Percentiles rank a stretch among this genome's conserved stretches.
These are phyloP conservation scores for Fusarium sp. DNA, from an alignment of 2,329 filamentous ascomycete species.

Conservation along the genomic window DNA sequence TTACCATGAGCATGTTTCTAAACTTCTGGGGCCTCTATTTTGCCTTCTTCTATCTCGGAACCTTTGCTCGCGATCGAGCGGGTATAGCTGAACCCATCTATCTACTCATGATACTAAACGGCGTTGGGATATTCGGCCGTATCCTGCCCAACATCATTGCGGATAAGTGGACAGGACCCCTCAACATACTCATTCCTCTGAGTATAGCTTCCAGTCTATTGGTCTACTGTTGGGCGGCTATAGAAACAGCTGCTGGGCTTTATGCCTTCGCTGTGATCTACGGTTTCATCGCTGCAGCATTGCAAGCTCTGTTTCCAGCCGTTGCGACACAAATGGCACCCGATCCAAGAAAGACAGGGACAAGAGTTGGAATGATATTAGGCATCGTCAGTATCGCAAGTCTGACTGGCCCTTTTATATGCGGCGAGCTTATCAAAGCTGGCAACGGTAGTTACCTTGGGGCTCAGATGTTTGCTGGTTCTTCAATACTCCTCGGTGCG, in stretches of 20 bases:
- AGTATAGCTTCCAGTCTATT: constrained; percentile 37
- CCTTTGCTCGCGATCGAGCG: constrained; percentile 55
- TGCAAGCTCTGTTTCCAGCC: constrained; percentile 63
- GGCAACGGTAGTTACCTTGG: constrained; percentile 30
- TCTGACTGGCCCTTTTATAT: constrained; percentile 45
- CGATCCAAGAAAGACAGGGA: constrained; percentile 47
- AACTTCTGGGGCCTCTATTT: constrained; percentile 52
- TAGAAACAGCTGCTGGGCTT: constrained; percentile 38
- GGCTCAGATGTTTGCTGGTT: constrained; percentile 41
- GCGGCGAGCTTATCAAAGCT: constrained; percentile 37
- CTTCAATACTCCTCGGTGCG: constrained; percentile 36
- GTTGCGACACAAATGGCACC: constrained; percentile 56
- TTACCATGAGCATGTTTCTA: constrained; percentile 48
- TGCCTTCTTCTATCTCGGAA: constrained; percentile 61
- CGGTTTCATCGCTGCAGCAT: constrained; percentile 60
- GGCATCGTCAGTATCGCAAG: constrained; percentile 45
- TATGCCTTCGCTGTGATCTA: constrained; percentile 53
- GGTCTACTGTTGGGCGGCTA: constrained; percentile 47
- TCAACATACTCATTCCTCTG: constrained; percentile 61
- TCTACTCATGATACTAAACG: constrained; percentile 60
- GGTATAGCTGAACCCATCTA: constrained; percentile 37
- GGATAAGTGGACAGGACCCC: constrained; percentile 59
- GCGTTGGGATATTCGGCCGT: constrained; percentile 61
- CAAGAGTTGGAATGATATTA: constrained; percentile 51
- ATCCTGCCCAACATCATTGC: constrained; percentile 59